Base-by-base conservation (phyloP, 768 basidiomycete genomes). In the Trametes cinnabarina region DNA sequence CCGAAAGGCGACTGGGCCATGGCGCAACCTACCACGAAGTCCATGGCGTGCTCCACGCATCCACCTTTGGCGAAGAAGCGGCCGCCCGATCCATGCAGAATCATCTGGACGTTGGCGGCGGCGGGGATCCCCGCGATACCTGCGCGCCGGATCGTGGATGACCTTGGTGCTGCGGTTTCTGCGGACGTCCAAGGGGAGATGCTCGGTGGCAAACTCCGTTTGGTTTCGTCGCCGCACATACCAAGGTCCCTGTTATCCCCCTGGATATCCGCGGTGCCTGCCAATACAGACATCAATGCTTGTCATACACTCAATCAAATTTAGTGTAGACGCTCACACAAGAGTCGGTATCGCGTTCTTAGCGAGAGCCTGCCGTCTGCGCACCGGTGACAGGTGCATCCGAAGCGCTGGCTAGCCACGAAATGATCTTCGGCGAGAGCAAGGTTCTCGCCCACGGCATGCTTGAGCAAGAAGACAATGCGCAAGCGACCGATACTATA, bases 351-450 rank as follows among this genome's bases (percentile, higher is more conserved):
- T 15, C 37, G 37, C 37, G 17, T 39, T 15, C 5, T 39, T 39
- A 15, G 37, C 37, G 37, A 39, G 37, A 39, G 11, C 14, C 37
- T 9, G 9, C 37, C 63, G 17, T 57, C 50, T 1, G 48, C 47
- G 26, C 63, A 64, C 11, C 30, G 32, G 2, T 34, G 44, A 30
- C 63, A 64, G 5, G 60, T 58, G 17, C 63, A 64, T 20, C 63
- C 60, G 26, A 17, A 57, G 3, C 41, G 26, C 5, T 44, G 39
- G 5, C 12, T 20, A 14, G 17, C 49, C 1, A 61, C 49, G 48
- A 34, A 62, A 1, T 46, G 48, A 20, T 57, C 50, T n/a, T 47
- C 47, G 14, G 47, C 3, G 32, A 28, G 22, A 1, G 22, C 6
- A 11, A 58, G 20, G 17, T 52, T 14, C 40, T 60, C 55, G 12